Evolutionary conservation across 345 rosid genomes (phyloP).

Genomic region (Lepidium sativum): DNA sequence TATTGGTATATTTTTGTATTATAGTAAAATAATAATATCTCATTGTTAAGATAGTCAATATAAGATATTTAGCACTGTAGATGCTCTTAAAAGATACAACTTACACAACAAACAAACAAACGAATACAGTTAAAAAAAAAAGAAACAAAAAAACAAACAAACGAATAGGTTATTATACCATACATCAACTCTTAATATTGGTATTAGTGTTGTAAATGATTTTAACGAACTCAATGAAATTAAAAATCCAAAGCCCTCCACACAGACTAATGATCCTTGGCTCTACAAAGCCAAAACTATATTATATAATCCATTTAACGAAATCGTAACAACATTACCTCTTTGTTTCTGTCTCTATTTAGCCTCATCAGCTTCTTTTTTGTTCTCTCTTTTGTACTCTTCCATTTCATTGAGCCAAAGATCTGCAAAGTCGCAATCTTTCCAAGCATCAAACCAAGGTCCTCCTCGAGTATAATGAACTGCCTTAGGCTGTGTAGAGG

Average conservation of each 20-base stretch:
- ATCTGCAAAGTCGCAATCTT: constrained; percentile 84
- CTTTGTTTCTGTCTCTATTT: constrained; percentile 1
- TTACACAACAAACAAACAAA: neutral
- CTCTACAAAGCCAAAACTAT: neutral
- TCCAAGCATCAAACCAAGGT: constrained; percentile 98
- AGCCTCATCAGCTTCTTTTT: neutral
- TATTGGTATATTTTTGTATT: no score
- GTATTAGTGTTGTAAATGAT: neutral
- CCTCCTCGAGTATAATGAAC: constrained; percentile 95
- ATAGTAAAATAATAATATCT: no score
- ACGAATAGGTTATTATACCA: constrained; percentile 6
- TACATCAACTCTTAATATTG: neutral
- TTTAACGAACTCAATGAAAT: neutral
- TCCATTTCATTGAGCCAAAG: constrained; percentile 77
- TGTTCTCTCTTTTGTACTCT: constrained; percentile 36
- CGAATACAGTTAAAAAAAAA: no score
- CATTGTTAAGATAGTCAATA: no score
- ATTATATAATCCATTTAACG: neutral
- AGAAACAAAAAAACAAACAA: no score
- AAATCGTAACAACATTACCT: neutral
- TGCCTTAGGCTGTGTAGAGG: constrained; percentile 61
- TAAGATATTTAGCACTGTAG: no score
- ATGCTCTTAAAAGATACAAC: neutral
- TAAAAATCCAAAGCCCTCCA: neutral
- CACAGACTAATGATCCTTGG: neutral